These are phyloP conservation scores for Nothopassalora personata DNA, from an alignment of 2,329 filamentous ascomycete species.

Conservation along the genomic window DNA sequence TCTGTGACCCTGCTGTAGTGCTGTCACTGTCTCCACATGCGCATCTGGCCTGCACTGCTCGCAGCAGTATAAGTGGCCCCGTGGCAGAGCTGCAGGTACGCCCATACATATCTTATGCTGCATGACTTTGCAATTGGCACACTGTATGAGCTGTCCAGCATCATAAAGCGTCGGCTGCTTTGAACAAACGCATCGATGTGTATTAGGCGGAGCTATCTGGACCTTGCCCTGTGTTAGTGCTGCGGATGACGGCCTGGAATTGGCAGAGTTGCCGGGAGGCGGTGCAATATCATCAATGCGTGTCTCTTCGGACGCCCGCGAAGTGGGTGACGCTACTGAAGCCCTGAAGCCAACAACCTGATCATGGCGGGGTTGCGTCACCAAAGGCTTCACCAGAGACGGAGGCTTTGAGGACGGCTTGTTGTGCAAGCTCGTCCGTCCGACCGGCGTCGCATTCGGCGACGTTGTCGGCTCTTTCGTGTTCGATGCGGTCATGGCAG, in stretches of 20 bases:
- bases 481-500: background rate
- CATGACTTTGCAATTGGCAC: constrained; percentile 1
- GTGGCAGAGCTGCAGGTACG: background rate
- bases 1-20: background rate
- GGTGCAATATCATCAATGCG: background rate
- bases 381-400: background rate
- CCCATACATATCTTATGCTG: constrained; percentile 2
- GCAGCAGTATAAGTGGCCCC: background rate
- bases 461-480: background rate
- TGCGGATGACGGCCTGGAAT: background rate
- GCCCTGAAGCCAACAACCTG: background rate
- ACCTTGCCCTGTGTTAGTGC: background rate
- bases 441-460: background rate
- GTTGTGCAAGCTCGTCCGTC: background rate
- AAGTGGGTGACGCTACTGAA: background rate
- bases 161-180: background rate
- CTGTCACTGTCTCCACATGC: background rate
- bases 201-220: background rate
- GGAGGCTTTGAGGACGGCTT: background rate
- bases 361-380: background rate
- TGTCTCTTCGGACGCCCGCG: background rate
- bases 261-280: background rate
- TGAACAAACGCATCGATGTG: background rate
- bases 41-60: constrained; percentile 1
- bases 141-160: background rate